Base-by-base conservation (phyloP, 2,329 filamentous ascomycete genomes). In the Colletotrichum tropicale region DNA sequence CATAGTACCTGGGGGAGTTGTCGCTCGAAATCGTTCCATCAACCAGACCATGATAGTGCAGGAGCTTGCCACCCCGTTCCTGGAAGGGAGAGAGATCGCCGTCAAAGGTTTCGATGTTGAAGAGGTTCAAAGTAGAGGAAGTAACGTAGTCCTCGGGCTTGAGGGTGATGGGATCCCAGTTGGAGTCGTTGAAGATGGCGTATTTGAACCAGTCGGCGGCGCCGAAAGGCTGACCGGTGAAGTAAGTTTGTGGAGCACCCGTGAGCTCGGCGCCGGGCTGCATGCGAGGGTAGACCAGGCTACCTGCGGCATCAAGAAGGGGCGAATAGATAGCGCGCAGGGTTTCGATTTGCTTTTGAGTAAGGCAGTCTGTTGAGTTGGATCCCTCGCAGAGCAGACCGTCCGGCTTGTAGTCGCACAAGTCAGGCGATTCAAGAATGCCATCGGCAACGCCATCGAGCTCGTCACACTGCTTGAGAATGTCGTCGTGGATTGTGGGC, bases 1-100 rank as follows among this genome's bases (percentile, higher is more conserved):
- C 82, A 81, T 90, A 89, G 83, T 90, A 90, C 13, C 86, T 81
- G 13, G 85, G 84, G 8, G 84, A 86, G 80, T 86, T 88, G 38
- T 85, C 89, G 61, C 82, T 82, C 5, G 85, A 83, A 71, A 89
- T 84, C 8, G 87, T 80, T 6, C 81, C 83, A 77, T 88, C 87
- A 7, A 83, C 81, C 6, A 83, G 81, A 2, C 88, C 88, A 73
- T 89, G 88, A 80, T 88, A 89, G 78, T 87, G 83, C 18, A 89
- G 38, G 26, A 89, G 82, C 80, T 87, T 88, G 21, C 85, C 82
- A 7, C 87, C 87, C 5, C 83, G 81, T 30, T 82, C 77, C 26
- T 81, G 81, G 78, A 87, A 87, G 1, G 77, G 74, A 0, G 85
- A 80, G 8, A 89, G 81, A 34, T 87, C 82, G 32, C 85, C 85